phyloP scores from a whole-genome alignment of 164 flowering plant species.

The Berberis thunbergii region DNA sequence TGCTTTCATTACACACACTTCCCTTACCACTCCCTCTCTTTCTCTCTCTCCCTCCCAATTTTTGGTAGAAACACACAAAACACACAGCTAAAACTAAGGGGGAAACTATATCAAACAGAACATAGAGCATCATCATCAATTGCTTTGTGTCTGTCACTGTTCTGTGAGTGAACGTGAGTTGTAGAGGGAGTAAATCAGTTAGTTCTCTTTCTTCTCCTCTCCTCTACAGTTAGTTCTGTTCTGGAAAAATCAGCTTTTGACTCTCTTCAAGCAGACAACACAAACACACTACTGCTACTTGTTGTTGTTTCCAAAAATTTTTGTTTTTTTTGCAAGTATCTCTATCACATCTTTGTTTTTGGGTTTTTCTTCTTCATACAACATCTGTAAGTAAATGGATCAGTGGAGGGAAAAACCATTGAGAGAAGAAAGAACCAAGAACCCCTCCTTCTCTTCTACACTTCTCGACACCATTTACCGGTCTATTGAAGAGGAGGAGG shows the following conservation, averaged over 20 bases:
- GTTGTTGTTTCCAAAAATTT: too few species aligned
- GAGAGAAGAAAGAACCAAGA: conserved; percentile 1
- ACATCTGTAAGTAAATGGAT: not conserved
- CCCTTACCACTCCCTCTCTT: not conserved
- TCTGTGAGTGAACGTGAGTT: not conserved
- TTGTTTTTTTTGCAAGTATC: not conserved
- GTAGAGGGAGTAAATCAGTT: not conserved
- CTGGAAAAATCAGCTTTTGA: conserved; percentile 4
- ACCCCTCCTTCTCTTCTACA: conserved; percentile 60
- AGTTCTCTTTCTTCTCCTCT: not conserved
- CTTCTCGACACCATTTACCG: conserved; percentile 85
- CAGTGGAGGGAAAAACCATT: conserved; percentile 4
- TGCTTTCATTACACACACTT: conserved; percentile 2
- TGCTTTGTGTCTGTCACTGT: conserved; percentile 4
- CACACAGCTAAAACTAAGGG: not conserved
- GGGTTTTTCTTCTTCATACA: too few species aligned
- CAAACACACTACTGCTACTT: not conserved
- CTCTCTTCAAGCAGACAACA: conserved; percentile 2
- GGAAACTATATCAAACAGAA: not conserved
- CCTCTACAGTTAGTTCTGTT: not conserved
- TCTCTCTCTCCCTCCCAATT: not conserved
- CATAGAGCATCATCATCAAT: conserved; percentile 1
- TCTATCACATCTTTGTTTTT: not conserved
- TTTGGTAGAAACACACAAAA: conserved; percentile 3
- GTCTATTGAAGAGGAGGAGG: conserved; percentile 49